Evolutionary conservation across 331 rosid species (phyloP).

Genomic region (Malus hybrid): DNA sequence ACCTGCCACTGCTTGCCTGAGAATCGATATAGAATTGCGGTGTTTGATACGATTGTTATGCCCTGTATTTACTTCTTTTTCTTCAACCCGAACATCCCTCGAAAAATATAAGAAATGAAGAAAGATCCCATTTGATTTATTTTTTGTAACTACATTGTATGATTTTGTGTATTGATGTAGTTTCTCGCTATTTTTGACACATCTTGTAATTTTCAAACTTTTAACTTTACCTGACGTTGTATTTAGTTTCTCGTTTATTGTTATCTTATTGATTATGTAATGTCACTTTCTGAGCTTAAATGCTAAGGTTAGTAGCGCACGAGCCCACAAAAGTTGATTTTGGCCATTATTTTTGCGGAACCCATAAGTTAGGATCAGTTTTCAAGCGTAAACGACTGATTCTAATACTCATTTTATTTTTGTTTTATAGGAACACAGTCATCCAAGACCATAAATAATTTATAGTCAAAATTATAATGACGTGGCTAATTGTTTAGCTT

Average conservation of each 20-base stretch:
- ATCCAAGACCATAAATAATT: too few species aligned
- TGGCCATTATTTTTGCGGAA: not conserved
- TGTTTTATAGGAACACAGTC: too few species aligned
- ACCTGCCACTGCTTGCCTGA: not conserved
- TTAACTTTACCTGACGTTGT: not conserved
- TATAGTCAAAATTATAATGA: too few species aligned
- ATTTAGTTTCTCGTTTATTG: not conserved
- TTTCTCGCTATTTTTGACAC: not conserved
- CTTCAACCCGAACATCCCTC: not conserved
- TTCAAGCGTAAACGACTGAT: not conserved
- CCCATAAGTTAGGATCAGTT: fast-evolving
- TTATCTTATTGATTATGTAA: not conserved
- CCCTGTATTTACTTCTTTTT: not conserved
- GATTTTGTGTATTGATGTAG: not conserved
- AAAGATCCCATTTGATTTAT: not conserved
- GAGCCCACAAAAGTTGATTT: not conserved
- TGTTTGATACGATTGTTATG: not conserved
- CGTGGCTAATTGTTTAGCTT: too few species aligned
- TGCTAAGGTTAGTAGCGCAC: not conserved
- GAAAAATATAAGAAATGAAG: too few species aligned
- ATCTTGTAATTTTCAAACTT: not conserved
- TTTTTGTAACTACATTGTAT: not conserved
- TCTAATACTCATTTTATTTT: too few species aligned
- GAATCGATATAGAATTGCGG: not conserved
- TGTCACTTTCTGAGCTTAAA: not conserved